Conservation (phyloP, 2,329 filamentous ascomycete species). For the Fusarium solani-melongenae region DNA sequence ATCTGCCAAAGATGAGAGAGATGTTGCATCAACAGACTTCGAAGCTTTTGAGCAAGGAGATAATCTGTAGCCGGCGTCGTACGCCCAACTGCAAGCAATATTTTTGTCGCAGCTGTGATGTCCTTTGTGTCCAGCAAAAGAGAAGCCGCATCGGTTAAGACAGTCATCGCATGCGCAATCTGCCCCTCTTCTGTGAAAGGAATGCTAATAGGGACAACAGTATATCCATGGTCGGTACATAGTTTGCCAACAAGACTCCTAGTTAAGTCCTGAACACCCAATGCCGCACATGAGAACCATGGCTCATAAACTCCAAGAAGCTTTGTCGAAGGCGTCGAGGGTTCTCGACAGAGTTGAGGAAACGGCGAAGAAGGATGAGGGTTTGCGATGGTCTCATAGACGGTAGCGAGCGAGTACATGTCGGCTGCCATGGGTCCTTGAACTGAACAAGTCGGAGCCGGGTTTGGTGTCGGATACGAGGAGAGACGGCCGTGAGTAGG, state of each 20-base stretch:
- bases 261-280: conserved; percentile 48
- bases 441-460: conserved; percentile 70
- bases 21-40: conserved; percentile 77
- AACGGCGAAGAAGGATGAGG: conserved; percentile 71
- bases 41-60: conserved; percentile 75
- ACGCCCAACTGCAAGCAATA: conserved; percentile 72
- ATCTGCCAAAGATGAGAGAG: conserved; percentile 71
- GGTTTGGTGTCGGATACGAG: conserved; percentile 65
- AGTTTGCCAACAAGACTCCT: conserved; percentile 47
- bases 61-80: conserved; percentile 73
- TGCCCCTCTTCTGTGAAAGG: conserved; percentile 72
- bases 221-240: conserved; percentile 65
- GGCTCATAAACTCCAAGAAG: conserved; percentile 70
- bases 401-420: conserved; percentile 73
- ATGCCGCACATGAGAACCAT: conserved; percentile 66
- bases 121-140: conserved; percentile 59
- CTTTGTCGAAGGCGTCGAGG: conserved; percentile 48
- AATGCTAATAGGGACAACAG: conserved; percentile 64
- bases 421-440: conserved; percentile 74
- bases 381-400: conserved; percentile 71
- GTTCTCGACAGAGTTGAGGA: conserved; percentile 49
- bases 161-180: conserved; percentile 78
- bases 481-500: conserved; percentile 76
- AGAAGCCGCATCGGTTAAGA: conserved; percentile 70
- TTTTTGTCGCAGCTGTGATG: conserved; percentile 69